A percentile compares a stretch with the other conserved stretches of the same genome.
Conservation (phyloP, 2,329 filamentous ascomycete species). For the Colletotrichum sp. region DNA sequence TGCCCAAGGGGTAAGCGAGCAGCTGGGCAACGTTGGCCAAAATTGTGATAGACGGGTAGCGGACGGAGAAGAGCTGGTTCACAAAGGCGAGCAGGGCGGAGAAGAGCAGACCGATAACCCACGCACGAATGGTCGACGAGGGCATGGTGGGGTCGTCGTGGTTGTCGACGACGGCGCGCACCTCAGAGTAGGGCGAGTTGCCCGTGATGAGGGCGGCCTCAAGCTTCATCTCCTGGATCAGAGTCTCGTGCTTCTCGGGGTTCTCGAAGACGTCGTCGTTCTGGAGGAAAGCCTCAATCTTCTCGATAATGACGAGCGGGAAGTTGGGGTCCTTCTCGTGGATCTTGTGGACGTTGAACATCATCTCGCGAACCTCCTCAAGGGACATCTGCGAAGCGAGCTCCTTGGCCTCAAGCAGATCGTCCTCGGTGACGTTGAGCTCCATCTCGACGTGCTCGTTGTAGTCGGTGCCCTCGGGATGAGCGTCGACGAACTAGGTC, state of each 20-base stretch:
- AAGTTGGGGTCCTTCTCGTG: slow-evolving; percentile 52
- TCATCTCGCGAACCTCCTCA: slow-evolving; percentile 42
- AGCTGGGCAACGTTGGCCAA: slow-evolving; percentile 41
- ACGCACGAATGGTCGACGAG: slow-evolving; percentile 40
- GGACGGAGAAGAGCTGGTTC: slow-evolving; percentile 43
- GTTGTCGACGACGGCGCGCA: slow-evolving; percentile 45
- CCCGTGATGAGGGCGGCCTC: slow-evolving; percentile 35
- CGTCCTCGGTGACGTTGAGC: slow-evolving; percentile 50
- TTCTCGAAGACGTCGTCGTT: slow-evolving; percentile 35
- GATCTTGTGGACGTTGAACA: slow-evolving; percentile 41
- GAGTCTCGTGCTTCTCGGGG: slow-evolving; percentile 37
- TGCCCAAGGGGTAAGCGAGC: slow-evolving; percentile 39
- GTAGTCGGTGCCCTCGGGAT: neutral
- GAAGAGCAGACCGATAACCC: slow-evolving; percentile 38
- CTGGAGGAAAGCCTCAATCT: slow-evolving; percentile 41
- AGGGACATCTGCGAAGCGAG: slow-evolving; percentile 46
- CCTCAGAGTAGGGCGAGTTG: slow-evolving; percentile 38
- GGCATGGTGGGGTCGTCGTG: slow-evolving; percentile 39
- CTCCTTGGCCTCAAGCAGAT: slow-evolving; percentile 50
- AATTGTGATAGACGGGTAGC: slow-evolving; percentile 40
- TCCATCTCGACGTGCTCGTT: slow-evolving; percentile 20
- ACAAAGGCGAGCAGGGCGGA: slow-evolving; percentile 32
- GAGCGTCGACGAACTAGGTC: neutral
- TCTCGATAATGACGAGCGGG: slow-evolving; percentile 40
- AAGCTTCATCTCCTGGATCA: slow-evolving; percentile 38